Evolutionary conservation across 83 land plant genomes (phyloP), one percentile per base, ranked within the genome.

Genomic region (Thuja plicata): DNA sequence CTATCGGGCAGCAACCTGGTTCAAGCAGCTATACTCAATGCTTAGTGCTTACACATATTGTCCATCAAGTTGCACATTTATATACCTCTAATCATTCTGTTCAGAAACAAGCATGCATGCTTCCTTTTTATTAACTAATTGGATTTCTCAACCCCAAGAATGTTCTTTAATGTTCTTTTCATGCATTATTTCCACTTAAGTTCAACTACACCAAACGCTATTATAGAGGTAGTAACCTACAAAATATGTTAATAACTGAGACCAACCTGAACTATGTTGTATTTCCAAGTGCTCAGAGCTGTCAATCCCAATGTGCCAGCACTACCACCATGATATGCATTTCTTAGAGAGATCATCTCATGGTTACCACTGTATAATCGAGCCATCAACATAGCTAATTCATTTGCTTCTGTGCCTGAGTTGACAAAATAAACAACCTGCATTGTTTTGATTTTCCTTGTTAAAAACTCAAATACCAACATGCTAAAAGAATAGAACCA

Each of bases 361-460:
- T 92, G 96, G 89, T 92, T 76, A 76, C 79, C 40, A 15, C 79
- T 76, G 38, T 76, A 76, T 35, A 98, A 89, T 32, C 99, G 92
- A n/a, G 99, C 99, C 99, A 98, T 97, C 91, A 98, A 54, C 95
- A 93, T 96, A 45, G 99, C 99, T 90, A 98, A 88, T 86, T 98
- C 98, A 90, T 98, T 98, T 87, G 98, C 99, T 90, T 98, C 98
- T 30, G 97, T 92, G 21, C 99, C 98, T 30, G 98, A 97, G 89
- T 97, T 98, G 0, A 97, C 98, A 94, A 98, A 97, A 90, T 94
- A 98, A 21, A 98, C 97, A 79, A 98, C 98, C 98, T 97, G 96
- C 86, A 91, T 54, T 54, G 57, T 54, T 54, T 54, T 74, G 62
- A 15, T 76, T 30, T 76, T 76, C 79, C 79, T 12, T 13, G 38